Evolutionary conservation across 2,329 filamentous ascomycete species (phyloP), one percentile per base, ranked within the genome.

Genomic region (Metarhizium robertsii): DNA sequence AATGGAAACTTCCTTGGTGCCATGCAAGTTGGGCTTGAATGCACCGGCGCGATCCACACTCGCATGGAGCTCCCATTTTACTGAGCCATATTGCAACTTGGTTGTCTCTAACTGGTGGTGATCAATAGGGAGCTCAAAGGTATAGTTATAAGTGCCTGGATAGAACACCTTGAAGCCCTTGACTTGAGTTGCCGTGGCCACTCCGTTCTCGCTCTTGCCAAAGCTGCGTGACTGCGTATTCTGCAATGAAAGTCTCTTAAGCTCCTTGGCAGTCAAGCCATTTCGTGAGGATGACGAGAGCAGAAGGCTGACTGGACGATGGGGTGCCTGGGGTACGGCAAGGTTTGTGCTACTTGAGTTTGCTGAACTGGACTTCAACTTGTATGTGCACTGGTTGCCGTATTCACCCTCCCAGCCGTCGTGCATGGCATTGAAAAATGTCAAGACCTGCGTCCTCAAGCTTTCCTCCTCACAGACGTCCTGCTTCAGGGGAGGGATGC

Each of bases 31-130:
- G 2, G 90, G 87, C 65, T 92, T 88, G 75, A 96, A 96, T 14
- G 92, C 88, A 3, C 92, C 92, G 3, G 91, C 85, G 55, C 92
- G 85, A 69, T 95, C 91, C 6, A 96, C 82, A 4, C 83, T 85
- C 0, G 90, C 89, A 66, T 95, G 90, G 6, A 96, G 75, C 63
- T 94, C 88, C 78, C 95, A 96, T 62, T 87, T 90, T 32, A 96
- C 90, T 3, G 83, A 90, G 8, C 90, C 92, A 50, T 92, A 85
- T 54, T 92, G 90, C 38, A 95, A 83, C 65, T 88, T 89, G 53
- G 92, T 94, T 0, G 90, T 95, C 71, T 96, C 92, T 1, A 94
- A 84, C 59, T 95, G 81, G 63, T 90, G 86, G 62, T 92, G 92
- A 67, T 96, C 91, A 62, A 96, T 86, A 25, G 87, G 91, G 10